A percentile compares a stretch with the other conserved stretches of the same genome.
Evolutionary conservation across 2,329 filamentous ascomycete species (phyloP).

Genomic region (Pseudonectria foliicola): DNA sequence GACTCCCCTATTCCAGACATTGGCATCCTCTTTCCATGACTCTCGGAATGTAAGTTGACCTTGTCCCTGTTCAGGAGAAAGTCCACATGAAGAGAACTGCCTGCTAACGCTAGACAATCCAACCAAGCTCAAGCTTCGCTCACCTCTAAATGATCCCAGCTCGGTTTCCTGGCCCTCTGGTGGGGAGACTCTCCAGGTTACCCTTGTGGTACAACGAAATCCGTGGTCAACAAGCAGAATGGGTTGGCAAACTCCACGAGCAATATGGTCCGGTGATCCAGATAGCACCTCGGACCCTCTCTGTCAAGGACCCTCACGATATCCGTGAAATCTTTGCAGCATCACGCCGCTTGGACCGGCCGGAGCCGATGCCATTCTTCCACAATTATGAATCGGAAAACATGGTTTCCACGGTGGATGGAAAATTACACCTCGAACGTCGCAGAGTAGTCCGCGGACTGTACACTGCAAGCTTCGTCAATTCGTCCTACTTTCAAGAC

Average conservation of each 20-base stretch:
- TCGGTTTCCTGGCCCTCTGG: too few relatives aligned
- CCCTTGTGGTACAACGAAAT: constrained; percentile 1
- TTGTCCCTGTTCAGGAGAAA: too few relatives aligned
- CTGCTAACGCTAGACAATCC: too few relatives aligned
- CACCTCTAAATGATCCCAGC: too few relatives aligned
- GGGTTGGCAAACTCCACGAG: constrained; percentile 1
- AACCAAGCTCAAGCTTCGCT: too few relatives aligned
- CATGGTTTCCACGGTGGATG: constrained; percentile 5
- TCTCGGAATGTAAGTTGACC: too few relatives aligned
- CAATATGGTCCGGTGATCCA: constrained; percentile 3
- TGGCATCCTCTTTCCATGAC: too few relatives aligned
- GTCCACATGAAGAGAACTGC: too few relatives aligned
- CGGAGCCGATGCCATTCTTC: constrained; percentile 1
- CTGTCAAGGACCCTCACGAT: neutral
- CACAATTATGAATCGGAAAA: constrained; percentile 7
- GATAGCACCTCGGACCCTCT: constrained; percentile 2
- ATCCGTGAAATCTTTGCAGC: neutral
- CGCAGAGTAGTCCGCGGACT: neutral
- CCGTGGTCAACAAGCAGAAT: neutral
- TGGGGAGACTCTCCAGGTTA: too few relatives aligned
- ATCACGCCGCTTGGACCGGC: constrained; percentile 1
- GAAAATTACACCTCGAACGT: constrained; percentile 2
- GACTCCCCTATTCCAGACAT: too few relatives aligned
- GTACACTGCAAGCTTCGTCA: neutral
- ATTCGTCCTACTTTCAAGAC: neutral